Evolutionary conservation across 2,329 filamentous ascomycete species (phyloP).

Genomic region (Monosporascus sp.): DNA sequence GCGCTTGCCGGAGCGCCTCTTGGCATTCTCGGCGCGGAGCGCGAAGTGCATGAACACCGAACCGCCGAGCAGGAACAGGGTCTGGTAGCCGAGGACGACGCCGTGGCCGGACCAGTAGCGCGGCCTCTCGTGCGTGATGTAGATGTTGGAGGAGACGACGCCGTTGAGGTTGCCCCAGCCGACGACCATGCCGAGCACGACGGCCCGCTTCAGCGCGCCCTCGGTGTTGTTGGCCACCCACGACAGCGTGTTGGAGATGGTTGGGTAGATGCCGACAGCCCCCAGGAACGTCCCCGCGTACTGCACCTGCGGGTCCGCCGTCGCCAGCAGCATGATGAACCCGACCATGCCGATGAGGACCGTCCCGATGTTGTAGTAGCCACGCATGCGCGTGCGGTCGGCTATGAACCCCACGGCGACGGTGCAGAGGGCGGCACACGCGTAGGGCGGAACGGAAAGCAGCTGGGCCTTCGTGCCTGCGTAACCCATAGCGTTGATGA

Average conservation of each 20-base stretch:
- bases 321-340: slow-evolving; percentile 48
- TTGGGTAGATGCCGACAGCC: slow-evolving; percentile 47
- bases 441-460: slow-evolving; percentile 32
- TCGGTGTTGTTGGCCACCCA: slow-evolving; percentile 55
- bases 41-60: slow-evolving; percentile 5
- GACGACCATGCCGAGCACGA: slow-evolving; percentile 48
- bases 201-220: slow-evolving; percentile 52
- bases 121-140: slow-evolving; percentile 40
- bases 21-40: slow-evolving; percentile 3
- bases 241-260: slow-evolving; percentile 48
- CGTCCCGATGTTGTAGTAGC: slow-evolving; percentile 47
- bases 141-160: slow-evolving; percentile 47
- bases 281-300: slow-evolving; percentile 53
- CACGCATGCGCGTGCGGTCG: slow-evolving; percentile 46
- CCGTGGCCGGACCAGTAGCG: slow-evolving; percentile 45
- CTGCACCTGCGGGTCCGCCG: slow-evolving; percentile 39
- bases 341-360: slow-evolving; percentile 45
- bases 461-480: slow-evolving; percentile 28
- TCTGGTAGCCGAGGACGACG: slow-evolving; percentile 32
- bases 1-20: background rate
- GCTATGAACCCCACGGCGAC: slow-evolving; percentile 36
- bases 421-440: slow-evolving; percentile 27
- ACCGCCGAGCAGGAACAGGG: slow-evolving; percentile 4
- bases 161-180: slow-evolving; percentile 45
- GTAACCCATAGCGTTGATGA: slow-evolving; percentile 32